Conservation (phyloP, 129 eudicot species). For the Flaveria ramosissima region DNA sequence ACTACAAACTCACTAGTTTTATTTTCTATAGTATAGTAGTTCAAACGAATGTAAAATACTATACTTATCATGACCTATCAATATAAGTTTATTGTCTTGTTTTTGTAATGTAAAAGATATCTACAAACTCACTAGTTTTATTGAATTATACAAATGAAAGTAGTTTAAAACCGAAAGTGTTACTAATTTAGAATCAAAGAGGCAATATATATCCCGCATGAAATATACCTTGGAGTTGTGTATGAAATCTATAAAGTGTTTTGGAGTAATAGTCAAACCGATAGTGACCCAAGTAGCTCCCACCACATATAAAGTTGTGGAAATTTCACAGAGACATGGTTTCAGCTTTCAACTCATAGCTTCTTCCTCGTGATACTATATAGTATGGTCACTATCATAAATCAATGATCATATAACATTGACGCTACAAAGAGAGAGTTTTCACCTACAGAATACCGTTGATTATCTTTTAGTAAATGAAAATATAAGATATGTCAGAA, state of each 20-base stretch:
- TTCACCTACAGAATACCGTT: no score
- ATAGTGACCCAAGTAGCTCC: conserved; percentile 6
- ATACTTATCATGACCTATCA: not conserved
- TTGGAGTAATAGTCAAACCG: not conserved
- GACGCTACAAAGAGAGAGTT: no score
- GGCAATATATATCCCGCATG: not conserved
- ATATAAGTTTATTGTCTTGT: not conserved
- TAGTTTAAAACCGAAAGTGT: not conserved
- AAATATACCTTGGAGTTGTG: not conserved
- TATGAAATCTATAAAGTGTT: not conserved
- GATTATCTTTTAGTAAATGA: no score
- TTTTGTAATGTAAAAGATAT: no score
- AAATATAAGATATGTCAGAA: no score
- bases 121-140: no score
- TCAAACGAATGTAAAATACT: not conserved
- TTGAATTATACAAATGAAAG: not conserved
- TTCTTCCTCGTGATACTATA: not conserved
- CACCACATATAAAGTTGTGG: not conserved
- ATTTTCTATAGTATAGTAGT: not conserved
- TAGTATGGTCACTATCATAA: not conserved
- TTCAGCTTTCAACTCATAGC: not conserved
- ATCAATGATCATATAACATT: not conserved
- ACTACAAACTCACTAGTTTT: no score
- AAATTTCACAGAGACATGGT: not conserved
- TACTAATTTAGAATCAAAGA: not conserved